Evolutionary conservation across 495 filamentous ascomycete species (phyloP).

Genomic region (Patellaria atrata): DNA sequence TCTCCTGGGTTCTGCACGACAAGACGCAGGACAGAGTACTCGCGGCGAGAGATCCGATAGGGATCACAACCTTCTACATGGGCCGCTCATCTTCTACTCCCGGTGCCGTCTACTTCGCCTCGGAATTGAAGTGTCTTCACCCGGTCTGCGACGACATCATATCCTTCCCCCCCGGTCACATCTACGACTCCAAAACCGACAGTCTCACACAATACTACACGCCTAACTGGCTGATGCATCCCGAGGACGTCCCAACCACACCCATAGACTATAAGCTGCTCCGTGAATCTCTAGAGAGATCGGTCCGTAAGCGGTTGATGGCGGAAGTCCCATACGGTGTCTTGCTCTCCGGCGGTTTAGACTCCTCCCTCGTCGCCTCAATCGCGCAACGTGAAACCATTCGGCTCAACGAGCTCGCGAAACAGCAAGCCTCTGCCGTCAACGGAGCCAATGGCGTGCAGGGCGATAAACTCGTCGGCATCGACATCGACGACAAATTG

Average conservation of each 20-base stretch:
- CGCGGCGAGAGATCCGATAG: slow-evolving; percentile 90
- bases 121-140: slow-evolving; percentile 86
- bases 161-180: slow-evolving; percentile 83
- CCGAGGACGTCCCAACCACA: slow-evolving; percentile 54
- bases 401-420: slow-evolving; percentile 45
- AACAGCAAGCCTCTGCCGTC: slow-evolving; percentile 22
- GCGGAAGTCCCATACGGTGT: slow-evolving; percentile 97
- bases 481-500: slow-evolving; percentile 79
- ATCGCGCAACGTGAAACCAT: slow-evolving; percentile 89
- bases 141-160: slow-evolving; percentile 92
- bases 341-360: slow-evolving; percentile 83
- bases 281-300: slow-evolving; percentile 68
- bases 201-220: slow-evolving; percentile 73
- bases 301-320: slow-evolving; percentile 94
- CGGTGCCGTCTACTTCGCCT: slow-evolving; percentile 83
- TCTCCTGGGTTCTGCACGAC: slow-evolving; percentile 96
- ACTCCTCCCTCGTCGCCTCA: slow-evolving; percentile 86
- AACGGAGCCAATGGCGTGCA: slow-evolving; percentile 33
- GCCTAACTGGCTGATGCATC: slow-evolving; percentile 79
- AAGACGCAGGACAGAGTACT: slow-evolving; percentile 79
- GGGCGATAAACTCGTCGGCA: slow-evolving; percentile 56
- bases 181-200: slow-evolving; percentile 85
- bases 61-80: slow-evolving; percentile 94
- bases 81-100: slow-evolving; percentile 75
- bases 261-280: slow-evolving; percentile 71